Conservation (phyloP, 352 stramenopile species). For the Pythium pyrilobum region DNA sequence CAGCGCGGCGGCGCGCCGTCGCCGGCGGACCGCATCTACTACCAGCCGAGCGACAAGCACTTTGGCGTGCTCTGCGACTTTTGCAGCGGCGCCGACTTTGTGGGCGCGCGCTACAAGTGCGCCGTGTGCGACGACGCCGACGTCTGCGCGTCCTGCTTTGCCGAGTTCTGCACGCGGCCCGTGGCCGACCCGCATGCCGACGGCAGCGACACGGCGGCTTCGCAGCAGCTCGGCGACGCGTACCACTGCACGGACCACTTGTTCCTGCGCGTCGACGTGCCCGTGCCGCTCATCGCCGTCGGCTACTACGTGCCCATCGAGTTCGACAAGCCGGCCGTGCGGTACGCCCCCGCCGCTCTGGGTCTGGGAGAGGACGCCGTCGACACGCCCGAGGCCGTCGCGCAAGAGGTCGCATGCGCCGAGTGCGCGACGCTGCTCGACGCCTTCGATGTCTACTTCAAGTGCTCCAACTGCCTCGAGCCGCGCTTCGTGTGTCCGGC, state of each 20-base stretch:
- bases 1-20: neutral
- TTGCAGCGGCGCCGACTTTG: conserved; percentile 54
- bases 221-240: too few relatives aligned
- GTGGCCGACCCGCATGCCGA: neutral
- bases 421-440: conserved; percentile 16
- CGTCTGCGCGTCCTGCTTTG: conserved; percentile 59
- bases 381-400: neutral
- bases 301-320: conserved; percentile 40
- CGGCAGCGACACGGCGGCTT: neutral
- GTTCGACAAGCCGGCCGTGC: conserved; percentile 16
- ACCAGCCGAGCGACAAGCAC: conserved; percentile 46
- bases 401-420: conserved; percentile 1
- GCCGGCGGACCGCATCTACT: conserved; percentile 24
- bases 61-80: conserved; percentile 68
- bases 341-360: conserved; percentile 1
- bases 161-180: conserved; percentile 28
- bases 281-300: conserved; percentile 56
- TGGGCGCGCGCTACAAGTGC: conserved; percentile 64
- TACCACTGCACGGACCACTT: conserved; percentile 48
- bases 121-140: conserved; percentile 66
- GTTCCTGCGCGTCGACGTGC: conserved; percentile 56
- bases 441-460: conserved; percentile 37
- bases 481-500: conserved; percentile 37
- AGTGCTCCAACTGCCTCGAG: conserved; percentile 57
- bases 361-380: conserved; percentile 14